Evolutionary conservation across 2,329 filamentous ascomycete species (phyloP).

Genomic region (Colletotrichum destructivum): DNA sequence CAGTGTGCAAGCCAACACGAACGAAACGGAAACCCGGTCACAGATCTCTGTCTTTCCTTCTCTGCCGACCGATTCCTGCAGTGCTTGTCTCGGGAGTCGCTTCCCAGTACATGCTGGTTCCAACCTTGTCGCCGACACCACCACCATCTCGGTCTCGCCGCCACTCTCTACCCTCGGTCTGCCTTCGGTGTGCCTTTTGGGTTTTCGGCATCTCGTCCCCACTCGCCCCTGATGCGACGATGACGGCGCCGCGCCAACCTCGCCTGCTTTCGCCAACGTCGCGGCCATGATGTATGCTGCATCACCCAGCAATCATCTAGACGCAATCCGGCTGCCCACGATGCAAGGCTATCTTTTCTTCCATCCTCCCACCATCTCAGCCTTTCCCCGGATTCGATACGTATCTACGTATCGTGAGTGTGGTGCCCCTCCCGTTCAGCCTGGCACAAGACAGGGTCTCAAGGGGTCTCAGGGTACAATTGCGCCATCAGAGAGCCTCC

Average conservation of each 20-base stretch:
- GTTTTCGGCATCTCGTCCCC: conserved; percentile 14
- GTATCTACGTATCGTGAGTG: conserved; percentile 39
- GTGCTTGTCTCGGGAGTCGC: no score
- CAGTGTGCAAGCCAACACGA: background rate
- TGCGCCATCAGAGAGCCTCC: conserved; percentile 33
- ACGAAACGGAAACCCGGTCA: background rate
- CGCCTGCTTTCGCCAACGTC: conserved; percentile 3
- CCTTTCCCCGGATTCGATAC: conserved; percentile 42
- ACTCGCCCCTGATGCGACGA: background rate
- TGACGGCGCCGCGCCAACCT: background rate
- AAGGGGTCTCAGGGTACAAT: conserved; percentile 36
- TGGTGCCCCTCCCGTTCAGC: conserved; percentile 39
- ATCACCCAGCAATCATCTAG: background rate
- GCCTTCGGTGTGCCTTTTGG: conserved; percentile 24
- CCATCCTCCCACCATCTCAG: conserved; percentile 29
- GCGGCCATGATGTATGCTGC: background rate
- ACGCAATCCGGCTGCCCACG: conserved; percentile 2
- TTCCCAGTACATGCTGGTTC: background rate
- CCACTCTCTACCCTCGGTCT: conserved; percentile 18
- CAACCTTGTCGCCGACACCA: background rate
- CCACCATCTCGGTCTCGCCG: conserved; percentile 1
- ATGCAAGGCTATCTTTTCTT: conserved; percentile 30
- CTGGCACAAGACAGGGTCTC: conserved; percentile 19
- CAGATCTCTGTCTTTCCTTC: background rate
- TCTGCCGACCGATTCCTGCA: background rate